Evolutionary conservation across 345 rosid genomes (phyloP).

Genomic region (Linum usitatissimum): DNA sequence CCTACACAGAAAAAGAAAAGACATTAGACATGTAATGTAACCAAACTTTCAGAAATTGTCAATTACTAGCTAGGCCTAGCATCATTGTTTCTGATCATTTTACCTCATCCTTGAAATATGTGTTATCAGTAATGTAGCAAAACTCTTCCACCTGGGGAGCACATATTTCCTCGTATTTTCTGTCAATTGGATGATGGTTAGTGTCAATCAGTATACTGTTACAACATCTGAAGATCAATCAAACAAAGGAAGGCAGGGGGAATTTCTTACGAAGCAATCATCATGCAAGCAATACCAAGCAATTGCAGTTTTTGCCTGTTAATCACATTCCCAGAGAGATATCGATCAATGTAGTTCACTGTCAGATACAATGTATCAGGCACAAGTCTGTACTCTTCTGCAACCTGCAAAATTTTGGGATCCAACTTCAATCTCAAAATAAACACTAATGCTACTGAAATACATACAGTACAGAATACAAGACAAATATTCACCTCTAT

Average conservation of each 20-base stretch:
- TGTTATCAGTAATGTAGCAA: slow-evolving; percentile 4
- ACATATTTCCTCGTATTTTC: neutral
- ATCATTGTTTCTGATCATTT: neutral
- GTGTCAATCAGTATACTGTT: neutral
- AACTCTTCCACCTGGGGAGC: slow-evolving; percentile 3
- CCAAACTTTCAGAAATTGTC: neutral
- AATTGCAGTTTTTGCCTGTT: slow-evolving; percentile 75
- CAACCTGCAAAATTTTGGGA: slow-evolving; percentile 18
- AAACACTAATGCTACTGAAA: no score
- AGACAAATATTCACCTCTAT: slow-evolving; percentile 35
- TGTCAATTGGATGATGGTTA: neutral
- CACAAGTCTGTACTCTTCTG: slow-evolving; percentile 80
- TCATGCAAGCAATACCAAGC: slow-evolving; percentile 29
- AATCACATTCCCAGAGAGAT: slow-evolving; percentile 52
- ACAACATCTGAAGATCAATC: neutral
- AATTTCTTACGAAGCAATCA: slow-evolving; percentile 4
- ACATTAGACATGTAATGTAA: no score
- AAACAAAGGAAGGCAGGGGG: neutral
- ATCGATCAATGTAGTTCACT: slow-evolving; percentile 71
- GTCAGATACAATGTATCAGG: slow-evolving; percentile 83
- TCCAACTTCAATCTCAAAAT: no score
- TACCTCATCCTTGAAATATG: slow-evolving; percentile 2
- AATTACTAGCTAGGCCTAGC: neutral
- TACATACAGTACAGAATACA: no score
- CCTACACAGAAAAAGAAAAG: neutral